Percentiles rank a stretch among this genome's conserved stretches.
phyloP scores from a whole-genome alignment of 495 filamentous ascomycete genomes.

The Halenospora varia region DNA sequence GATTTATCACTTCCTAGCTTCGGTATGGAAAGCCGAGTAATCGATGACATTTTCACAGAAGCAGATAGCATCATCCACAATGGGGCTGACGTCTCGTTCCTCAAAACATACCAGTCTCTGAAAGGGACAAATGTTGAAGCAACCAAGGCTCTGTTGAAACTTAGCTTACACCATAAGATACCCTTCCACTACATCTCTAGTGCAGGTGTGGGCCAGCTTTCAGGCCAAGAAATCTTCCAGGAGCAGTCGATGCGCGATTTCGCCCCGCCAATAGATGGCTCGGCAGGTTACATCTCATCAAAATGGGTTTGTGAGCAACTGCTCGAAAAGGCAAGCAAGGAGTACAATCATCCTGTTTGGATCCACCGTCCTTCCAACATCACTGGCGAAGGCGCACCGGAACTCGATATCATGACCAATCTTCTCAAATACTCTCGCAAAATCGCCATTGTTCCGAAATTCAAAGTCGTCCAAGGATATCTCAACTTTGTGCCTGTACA shows the following conservation, averaged over 20 bases:
- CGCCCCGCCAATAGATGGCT: not conserved
- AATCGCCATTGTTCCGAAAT: not conserved
- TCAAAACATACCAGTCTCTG: constrained; percentile 43
- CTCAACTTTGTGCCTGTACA: not conserved
- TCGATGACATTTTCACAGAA: constrained; percentile 23
- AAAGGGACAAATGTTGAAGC: constrained; percentile 38
- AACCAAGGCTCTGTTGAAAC: constrained; percentile 36
- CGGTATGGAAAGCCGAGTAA: not conserved
- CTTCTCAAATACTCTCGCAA: not conserved
- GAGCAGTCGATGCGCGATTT: not conserved
- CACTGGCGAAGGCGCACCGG: not conserved
- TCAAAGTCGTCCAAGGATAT: not conserved
- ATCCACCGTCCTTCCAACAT: constrained; percentile 34
- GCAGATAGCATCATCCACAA: constrained; percentile 48
- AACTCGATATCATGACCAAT: not conserved
- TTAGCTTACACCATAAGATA: constrained; percentile 30
- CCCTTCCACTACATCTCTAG: constrained; percentile 49
- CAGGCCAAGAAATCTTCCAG: not conserved
- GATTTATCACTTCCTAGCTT: constrained; percentile 11
- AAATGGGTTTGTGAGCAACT: constrained; percentile 52
- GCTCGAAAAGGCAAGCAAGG: constrained; percentile 32
- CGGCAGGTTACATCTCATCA: constrained; percentile 39
- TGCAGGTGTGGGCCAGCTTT: not conserved
- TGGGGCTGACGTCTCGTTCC: constrained; percentile 46
- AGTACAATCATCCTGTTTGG: constrained; percentile 28